A percentile compares a stretch with the other conserved stretches of the same genome.
Evolutionary conservation across 345 rosid genomes (phyloP).

Genomic region (Limnanthes douglasii): DNA sequence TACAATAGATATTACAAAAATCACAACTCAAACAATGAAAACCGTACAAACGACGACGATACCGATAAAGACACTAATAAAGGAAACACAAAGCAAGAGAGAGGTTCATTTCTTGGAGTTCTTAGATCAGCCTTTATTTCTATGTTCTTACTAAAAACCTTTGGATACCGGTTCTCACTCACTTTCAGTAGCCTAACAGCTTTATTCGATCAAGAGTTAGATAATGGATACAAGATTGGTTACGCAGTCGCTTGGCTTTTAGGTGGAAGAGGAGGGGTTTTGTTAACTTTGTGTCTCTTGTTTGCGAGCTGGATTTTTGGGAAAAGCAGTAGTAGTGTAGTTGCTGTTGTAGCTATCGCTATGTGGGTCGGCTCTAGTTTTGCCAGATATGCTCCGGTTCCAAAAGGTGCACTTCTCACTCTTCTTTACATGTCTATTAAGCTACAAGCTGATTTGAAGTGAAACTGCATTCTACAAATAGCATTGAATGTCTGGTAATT

Average conservation of each 20-base stretch:
- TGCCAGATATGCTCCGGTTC: conserved; percentile 71
- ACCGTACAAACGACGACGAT: conserved; percentile 13
- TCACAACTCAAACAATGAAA: conserved; percentile 12
- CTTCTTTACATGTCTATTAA: conserved; percentile 84
- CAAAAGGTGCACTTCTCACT: conserved; percentile 70
- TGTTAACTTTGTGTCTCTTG: conserved; percentile 53
- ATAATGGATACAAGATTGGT: conserved; percentile 76
- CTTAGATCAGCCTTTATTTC: conserved; percentile 43
- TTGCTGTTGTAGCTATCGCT: conserved; percentile 45
- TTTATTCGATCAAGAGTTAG: conserved; percentile 50
- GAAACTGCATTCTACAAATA: too few relatives aligned
- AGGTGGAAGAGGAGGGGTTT: conserved; percentile 64
- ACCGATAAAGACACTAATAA: conserved; percentile 22
- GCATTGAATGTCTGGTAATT: neutral
- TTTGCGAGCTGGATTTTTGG: conserved; percentile 86
- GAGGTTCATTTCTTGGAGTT: conserved; percentile 44
- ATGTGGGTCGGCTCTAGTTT: conserved; percentile 71
- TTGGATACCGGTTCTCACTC: conserved; percentile 52
- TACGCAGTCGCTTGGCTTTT: conserved; percentile 59
- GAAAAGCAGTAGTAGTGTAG: conserved; percentile 73
- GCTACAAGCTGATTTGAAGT: conserved; percentile 50
- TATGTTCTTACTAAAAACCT: conserved; percentile 33
- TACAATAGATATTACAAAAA: conserved; percentile 21
- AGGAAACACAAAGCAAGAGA: conserved; percentile 19
- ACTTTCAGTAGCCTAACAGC: conserved; percentile 49